These are phyloP conservation scores for Podospora tetraspora DNA, from an alignment of 495 filamentous ascomycete genomes.

Conservation along the genomic window DNA sequence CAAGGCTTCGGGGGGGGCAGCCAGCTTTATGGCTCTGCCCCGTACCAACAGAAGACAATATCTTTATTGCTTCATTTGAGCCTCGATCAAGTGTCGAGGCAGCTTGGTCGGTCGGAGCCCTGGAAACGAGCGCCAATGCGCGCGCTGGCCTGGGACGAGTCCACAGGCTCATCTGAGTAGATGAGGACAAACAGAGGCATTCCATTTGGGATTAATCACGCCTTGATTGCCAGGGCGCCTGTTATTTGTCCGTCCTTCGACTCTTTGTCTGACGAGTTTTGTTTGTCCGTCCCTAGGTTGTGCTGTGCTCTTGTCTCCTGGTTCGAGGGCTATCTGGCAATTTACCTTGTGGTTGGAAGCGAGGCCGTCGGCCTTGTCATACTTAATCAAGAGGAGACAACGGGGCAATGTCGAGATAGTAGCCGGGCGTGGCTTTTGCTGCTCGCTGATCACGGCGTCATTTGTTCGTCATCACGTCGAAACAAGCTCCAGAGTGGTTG, in stretches of 20 bases:
- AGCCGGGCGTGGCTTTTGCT: background rate
- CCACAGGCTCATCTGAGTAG: conserved; percentile 20
- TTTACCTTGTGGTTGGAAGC: background rate
- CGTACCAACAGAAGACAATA: background rate
- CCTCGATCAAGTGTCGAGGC: background rate
- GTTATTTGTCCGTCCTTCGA: conserved; percentile 13
- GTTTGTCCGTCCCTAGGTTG: background rate
- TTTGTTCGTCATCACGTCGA: background rate
- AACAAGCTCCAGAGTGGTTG: background rate
- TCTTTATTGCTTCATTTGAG: background rate
- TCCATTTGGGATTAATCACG: conserved; percentile 19
- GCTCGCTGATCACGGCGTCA: background rate
- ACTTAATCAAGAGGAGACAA: conserved; percentile 1
- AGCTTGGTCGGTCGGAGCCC: background rate
- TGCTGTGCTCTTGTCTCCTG: background rate
- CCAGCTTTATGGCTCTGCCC: conserved; percentile 15
- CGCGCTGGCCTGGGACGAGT: background rate
- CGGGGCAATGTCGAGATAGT: conserved; percentile 6
- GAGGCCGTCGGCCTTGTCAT: background rate
- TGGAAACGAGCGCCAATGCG: background rate
- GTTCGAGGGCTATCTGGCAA: background rate
- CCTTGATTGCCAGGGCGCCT: conserved; percentile 18
- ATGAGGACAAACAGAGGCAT: conserved; percentile 18
- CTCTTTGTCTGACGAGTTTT: conserved; percentile 9
- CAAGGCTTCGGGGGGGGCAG: conserved; percentile 4